phyloP scores from a whole-genome alignment of 2,329 filamentous ascomycete species.

The Geosmithia flava region DNA sequence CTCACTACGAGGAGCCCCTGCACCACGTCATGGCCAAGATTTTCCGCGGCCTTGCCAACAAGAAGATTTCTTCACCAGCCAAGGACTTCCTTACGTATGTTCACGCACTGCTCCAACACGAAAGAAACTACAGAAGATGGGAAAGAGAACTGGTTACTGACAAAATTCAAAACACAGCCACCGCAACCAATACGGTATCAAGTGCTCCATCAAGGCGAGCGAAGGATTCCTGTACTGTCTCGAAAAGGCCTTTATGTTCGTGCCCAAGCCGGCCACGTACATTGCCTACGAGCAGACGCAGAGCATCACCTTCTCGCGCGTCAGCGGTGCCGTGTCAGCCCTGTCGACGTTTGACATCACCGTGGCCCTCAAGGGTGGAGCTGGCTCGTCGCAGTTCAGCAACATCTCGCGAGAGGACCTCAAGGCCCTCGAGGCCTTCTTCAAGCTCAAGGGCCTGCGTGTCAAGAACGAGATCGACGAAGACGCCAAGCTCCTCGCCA shows the following conservation, averaged over 20 bases:
- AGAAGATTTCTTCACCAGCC: constrained; percentile 87
- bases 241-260: constrained; percentile 98
- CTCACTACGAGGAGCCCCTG: constrained; percentile 87
- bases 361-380: constrained; percentile 77
- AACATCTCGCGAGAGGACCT: constrained; percentile 99
- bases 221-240: constrained; percentile 95
- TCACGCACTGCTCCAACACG: not conserved
- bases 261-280: constrained; percentile 95
- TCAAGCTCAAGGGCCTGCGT: constrained; percentile 87
- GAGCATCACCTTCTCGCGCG: constrained; percentile 88
- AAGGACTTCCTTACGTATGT: constrained; percentile 77
- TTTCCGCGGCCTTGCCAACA: constrained; percentile 86
- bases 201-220: constrained; percentile 99
- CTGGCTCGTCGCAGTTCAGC: constrained; percentile 87
- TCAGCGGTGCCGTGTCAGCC: constrained; percentile 85
- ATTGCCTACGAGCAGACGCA: constrained; percentile 90
- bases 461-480: constrained; percentile 99
- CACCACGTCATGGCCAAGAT: constrained; percentile 91
- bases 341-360: constrained; percentile 96
- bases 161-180: constrained; percentile 40
- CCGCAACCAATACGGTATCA: constrained; percentile 88
- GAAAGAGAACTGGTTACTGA: constrained; percentile 14
- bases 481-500: constrained; percentile 69
- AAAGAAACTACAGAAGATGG: not conserved
- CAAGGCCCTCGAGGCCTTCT: constrained; percentile 91